Conservation (phyloP, 2,329 filamentous ascomycete species). For the Remersonia thermophila region DNA sequence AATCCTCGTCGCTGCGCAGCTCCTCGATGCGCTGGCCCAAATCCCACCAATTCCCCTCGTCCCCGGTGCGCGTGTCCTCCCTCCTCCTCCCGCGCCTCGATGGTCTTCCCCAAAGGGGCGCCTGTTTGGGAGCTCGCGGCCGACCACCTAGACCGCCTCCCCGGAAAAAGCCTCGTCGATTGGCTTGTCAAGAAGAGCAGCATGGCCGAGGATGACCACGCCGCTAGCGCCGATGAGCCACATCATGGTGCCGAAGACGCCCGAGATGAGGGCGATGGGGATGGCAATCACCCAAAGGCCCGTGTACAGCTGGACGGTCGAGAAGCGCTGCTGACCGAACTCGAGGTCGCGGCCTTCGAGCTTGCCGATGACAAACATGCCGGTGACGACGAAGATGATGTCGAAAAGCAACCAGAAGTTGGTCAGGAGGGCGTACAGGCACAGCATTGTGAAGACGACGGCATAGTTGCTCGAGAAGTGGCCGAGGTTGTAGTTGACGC, state of each 20-base stretch:
- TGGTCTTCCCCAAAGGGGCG: constrained; percentile 99
- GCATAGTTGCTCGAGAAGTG: constrained; percentile 99
- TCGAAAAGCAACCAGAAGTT: constrained; percentile 82
- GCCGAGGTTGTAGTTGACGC: constrained; percentile 62
- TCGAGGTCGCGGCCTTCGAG: constrained; percentile 81
- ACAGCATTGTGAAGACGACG: constrained; percentile 84
- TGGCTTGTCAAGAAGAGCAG: constrained; percentile 91
- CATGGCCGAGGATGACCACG: constrained; percentile 89
- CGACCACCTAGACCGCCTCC: constrained; percentile 99
- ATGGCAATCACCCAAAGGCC: constrained; percentile 71
- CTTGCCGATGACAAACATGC: constrained; percentile 85
- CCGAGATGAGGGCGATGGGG: constrained; percentile 73
- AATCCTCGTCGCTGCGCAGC: constrained; percentile 51
- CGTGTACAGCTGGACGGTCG: constrained; percentile 89
- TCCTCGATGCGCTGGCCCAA: constrained; percentile 43
- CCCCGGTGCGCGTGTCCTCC: constrained; percentile 37
- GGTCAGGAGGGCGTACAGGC: constrained; percentile 86
- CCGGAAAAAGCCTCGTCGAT: constrained; percentile 99
- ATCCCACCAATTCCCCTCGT: constrained; percentile 27
- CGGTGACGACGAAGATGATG: constrained; percentile 73
- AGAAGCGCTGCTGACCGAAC: constrained; percentile 69
- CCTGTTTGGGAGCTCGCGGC: constrained; percentile 93
- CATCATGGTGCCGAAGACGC: constrained; percentile 71
- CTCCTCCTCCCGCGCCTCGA: constrained; percentile 70
- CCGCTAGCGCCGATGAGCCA: constrained; percentile 95